These are phyloP conservation scores for Backusella parvicylindrica DNA, from an alignment of 192 early-diverging fungal species.

Conservation along the genomic window DNA sequence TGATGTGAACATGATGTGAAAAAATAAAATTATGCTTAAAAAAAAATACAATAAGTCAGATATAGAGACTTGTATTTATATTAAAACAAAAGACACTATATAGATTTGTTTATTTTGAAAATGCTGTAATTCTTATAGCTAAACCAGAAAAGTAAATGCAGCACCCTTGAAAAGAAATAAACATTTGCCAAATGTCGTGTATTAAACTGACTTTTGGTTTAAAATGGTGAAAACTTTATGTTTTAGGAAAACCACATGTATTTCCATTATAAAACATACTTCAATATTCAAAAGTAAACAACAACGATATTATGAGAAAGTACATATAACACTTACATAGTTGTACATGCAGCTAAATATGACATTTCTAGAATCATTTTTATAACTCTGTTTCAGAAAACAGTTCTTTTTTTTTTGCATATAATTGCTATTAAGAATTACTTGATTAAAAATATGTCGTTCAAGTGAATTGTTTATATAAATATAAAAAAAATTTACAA, in stretches of 20 bases:
- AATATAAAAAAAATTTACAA: background rate
- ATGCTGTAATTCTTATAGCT: background rate
- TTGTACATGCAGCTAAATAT: too few species aligned
- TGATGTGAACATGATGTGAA: background rate
- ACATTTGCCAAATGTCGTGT: background rate
- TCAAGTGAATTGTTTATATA: too few species aligned
- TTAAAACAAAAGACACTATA: background rate
- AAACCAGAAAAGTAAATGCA: background rate
- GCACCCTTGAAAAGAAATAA: background rate
- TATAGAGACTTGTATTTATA: background rate
- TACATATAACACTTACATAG: too few species aligned
- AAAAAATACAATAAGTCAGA: background rate
- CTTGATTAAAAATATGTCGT: too few species aligned
- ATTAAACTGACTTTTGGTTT: background rate
- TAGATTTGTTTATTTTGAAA: background rate
- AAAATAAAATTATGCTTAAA: background rate
- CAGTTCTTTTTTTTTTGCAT: too few species aligned
- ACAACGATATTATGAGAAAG: too few species aligned
- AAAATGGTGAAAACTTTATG: background rate
- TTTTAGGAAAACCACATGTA: background rate
- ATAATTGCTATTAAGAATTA: too few species aligned
- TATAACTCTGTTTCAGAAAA: background rate
- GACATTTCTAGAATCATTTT: background rate
- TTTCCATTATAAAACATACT: background rate
- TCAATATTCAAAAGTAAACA: background rate